Evolutionary conservation across 352 stramenopile genomes (phyloP).

Genomic region (Globisporangium yorkense): DNA sequence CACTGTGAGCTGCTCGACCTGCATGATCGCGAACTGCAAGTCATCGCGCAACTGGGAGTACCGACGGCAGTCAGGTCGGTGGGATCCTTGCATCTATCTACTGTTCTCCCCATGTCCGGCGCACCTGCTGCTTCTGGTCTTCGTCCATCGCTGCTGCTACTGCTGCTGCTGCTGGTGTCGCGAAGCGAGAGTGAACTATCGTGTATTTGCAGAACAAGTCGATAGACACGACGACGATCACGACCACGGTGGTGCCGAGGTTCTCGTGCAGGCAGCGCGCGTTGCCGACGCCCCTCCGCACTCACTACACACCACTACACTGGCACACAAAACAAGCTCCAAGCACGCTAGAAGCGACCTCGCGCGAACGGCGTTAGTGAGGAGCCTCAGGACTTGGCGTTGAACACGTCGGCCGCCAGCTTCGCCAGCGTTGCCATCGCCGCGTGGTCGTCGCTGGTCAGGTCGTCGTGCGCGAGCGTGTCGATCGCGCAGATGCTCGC

Average conservation of each 20-base stretch:
- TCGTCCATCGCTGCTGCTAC: conserved; percentile 38
- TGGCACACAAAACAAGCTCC: too few species aligned
- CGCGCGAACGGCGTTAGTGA: conserved; percentile 8
- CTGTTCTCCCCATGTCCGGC: neutral
- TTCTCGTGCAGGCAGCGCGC: too few species aligned
- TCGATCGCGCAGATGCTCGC: conserved; percentile 42
- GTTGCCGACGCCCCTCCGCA: too few species aligned
- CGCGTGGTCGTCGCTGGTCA: conserved; percentile 33
- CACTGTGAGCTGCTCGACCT: conserved; percentile 40
- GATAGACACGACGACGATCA: too few species aligned
- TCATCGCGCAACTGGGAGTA: conserved; percentile 50
- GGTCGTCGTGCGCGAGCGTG: conserved; percentile 19
- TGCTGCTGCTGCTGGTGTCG: too few species aligned
- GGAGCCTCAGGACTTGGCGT: neutral
- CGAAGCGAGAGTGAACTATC: too few species aligned
- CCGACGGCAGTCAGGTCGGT: too few species aligned
- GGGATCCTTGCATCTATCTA: too few species aligned
- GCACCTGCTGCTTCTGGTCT: conserved; percentile 49
- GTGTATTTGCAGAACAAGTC: too few species aligned
- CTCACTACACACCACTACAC: too few species aligned
- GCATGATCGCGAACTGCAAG: conserved; percentile 69
- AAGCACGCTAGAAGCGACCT: conserved; percentile 3
- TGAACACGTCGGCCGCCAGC: conserved; percentile 44
- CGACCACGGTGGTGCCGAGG: too few species aligned
- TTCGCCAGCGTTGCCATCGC: conserved; percentile 49